Conservation (phyloP, 2,329 filamentous ascomycete species). For the Sarocladiaceae sp. region DNA sequence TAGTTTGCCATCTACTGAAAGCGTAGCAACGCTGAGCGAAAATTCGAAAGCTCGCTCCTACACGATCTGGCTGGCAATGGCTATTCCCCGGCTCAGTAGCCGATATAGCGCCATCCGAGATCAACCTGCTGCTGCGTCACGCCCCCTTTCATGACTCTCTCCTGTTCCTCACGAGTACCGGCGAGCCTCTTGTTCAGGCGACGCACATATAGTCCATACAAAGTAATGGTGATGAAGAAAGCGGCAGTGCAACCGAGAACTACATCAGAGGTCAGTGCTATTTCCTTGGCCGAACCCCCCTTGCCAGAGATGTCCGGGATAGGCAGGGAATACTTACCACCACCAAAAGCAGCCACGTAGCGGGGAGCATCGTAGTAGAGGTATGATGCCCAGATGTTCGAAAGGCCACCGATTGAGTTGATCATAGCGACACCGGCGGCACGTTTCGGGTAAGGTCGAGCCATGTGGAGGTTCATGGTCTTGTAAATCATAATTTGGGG, state of each 20-base stretch:
- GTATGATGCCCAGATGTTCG: conserved; percentile 60
- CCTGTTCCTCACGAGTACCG: conserved; percentile 16
- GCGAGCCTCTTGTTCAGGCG: conserved; percentile 17
- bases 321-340: conserved; percentile 11
- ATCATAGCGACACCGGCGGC: conserved; percentile 65
- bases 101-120: conserved; percentile 21
- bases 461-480: conserved; percentile 66
- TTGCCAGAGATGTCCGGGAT: background rate
- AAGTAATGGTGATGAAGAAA: conserved; percentile 18
- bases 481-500: conserved; percentile 46
- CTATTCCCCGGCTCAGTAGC: no score
- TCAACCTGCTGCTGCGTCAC: conserved; percentile 20
- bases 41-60: no score
- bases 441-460: conserved; percentile 69
- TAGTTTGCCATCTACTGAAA: no score
- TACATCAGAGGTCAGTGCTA: background rate
- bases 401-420: conserved; percentile 51
- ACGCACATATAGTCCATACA: conserved; percentile 17
- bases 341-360: conserved; percentile 18
- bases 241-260: conserved; percentile 17
- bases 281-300: background rate
- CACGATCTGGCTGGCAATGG: no score
- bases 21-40: no score
- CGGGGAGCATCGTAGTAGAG: conserved; percentile 43
- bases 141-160: conserved; percentile 18